Conservation (phyloP, 495 filamentous ascomycete genomes). For the Penicillium ucsense region DNA sequence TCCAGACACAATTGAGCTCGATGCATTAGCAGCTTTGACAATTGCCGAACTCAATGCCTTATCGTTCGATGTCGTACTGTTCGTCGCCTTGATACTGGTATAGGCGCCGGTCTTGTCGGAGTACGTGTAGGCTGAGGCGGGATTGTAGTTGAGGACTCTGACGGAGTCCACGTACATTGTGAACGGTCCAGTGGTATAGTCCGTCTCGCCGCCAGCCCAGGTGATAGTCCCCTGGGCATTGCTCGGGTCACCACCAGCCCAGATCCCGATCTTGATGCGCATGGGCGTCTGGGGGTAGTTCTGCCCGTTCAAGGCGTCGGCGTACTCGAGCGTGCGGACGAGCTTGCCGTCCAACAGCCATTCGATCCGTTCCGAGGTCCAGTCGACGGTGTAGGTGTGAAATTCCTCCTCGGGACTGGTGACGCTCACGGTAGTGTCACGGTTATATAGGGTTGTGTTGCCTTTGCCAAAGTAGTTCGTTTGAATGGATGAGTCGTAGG, state of each 20-base stretch:
- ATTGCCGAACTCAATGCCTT: constrained; percentile 6
- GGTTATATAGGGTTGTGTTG: constrained; percentile 67
- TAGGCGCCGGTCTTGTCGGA: constrained; percentile 57
- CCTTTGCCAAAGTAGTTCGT: constrained; percentile 96
- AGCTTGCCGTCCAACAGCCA: constrained; percentile 77
- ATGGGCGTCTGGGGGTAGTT: constrained; percentile 91
- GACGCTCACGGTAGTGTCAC: constrained; percentile 48
- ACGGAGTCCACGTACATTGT: constrained; percentile 66
- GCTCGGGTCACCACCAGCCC: constrained; percentile 71
- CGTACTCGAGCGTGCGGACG: constrained; percentile 57
- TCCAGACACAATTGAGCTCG: constrained; percentile 4
- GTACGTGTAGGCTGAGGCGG: constrained; percentile 53
- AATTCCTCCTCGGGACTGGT: constrained; percentile 57
- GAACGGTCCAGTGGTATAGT: constrained; percentile 66
- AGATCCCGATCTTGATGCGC: constrained; percentile 75
- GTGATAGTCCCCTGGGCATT: constrained; percentile 52
- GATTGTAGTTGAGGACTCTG: constrained; percentile 24
- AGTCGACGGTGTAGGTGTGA: constrained; percentile 80
- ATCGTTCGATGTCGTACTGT: constrained; percentile 10
- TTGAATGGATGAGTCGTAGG: constrained; percentile 56
- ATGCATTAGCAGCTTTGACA: background rate
- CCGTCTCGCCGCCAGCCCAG: constrained; percentile 74
- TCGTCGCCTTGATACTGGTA: constrained; percentile 55
- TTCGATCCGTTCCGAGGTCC: constrained; percentile 61
- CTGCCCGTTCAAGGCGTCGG: constrained; percentile 49